A percentile compares a stretch with the other conserved stretches of the same genome.
These are phyloP conservation scores for Cetradonia linearis DNA, from an alignment of 495 filamentous ascomycete genomes.

Conservation along the genomic window DNA sequence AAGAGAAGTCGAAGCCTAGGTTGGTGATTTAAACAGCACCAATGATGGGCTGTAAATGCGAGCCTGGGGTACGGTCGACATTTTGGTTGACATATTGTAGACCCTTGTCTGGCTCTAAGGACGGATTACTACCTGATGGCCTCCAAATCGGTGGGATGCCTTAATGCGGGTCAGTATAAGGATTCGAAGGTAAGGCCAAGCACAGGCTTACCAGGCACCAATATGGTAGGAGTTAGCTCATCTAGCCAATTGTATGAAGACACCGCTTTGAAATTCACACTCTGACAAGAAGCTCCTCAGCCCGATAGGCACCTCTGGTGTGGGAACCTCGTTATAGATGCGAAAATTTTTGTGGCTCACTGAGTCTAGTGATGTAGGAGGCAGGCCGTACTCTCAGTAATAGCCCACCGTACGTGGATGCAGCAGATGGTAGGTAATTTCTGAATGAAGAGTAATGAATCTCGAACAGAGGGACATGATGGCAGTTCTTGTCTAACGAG, in stretches of 20 bases:
- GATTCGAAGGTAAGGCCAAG: too few species aligned
- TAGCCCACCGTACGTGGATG: too few species aligned
- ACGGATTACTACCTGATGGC: background rate
- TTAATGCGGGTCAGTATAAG: background rate
- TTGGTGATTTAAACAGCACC: background rate
- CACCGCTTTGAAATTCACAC: slow-evolving; percentile 8
- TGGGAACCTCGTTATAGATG: too few species aligned
- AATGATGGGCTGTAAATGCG: slow-evolving; percentile 6
- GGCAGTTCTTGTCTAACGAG: too few species aligned
- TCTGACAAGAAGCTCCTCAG: too few species aligned
- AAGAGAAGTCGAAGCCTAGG: slow-evolving; percentile 8
- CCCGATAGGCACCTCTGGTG: too few species aligned
- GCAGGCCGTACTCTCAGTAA: too few species aligned
- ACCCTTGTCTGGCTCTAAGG: slow-evolving; percentile 1
- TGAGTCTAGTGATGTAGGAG: too few species aligned
- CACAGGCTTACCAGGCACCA: slow-evolving; percentile 11
- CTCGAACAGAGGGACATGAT: too few species aligned
- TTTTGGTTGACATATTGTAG: slow-evolving; percentile 13
- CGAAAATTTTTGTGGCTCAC: too few species aligned
- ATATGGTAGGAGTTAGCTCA: slow-evolving; percentile 8
- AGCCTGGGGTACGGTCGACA: slow-evolving; percentile 10
- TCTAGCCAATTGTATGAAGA: slow-evolving; percentile 20
- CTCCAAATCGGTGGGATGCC: slow-evolving; percentile 15
- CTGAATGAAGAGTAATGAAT: too few species aligned
- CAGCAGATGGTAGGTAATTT: too few species aligned